A percentile compares a stretch with the other conserved stretches of the same genome.
phyloP scores from a whole-genome alignment of 257 asterid species.

The Solanum virginianum region DNA sequence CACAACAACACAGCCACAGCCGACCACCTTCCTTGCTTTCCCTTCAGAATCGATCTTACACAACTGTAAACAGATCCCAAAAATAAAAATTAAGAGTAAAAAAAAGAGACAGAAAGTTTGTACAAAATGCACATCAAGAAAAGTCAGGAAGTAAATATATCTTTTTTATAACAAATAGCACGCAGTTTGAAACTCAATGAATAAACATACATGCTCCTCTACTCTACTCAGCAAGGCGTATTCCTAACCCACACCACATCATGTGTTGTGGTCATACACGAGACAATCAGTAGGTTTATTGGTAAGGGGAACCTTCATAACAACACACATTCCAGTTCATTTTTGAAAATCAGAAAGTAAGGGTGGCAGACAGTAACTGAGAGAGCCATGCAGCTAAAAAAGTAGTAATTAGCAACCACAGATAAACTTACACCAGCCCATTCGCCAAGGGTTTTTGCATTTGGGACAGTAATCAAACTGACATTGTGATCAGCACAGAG shows the following conservation, averaged over 20 bases:
- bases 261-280: not conserved
- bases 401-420: not conserved
- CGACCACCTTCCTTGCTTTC: slow-evolving; percentile 67
- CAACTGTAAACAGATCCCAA: slow-evolving; percentile 19
- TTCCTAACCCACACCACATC: not conserved
- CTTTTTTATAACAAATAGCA: not conserved
- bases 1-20: slow-evolving; percentile 58
- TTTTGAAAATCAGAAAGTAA: not conserved
- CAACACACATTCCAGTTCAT: not conserved
- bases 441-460: slow-evolving; percentile 67
- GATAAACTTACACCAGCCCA: slow-evolving; percentile 61
- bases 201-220: not conserved
- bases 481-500: slow-evolving; percentile 68
- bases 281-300: not conserved
- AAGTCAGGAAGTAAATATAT: not conserved
- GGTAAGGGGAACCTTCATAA: not conserved
- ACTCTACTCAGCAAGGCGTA: not conserved
- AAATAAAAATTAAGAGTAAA: not conserved
- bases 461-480: slow-evolving; percentile 48
- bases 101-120: not conserved
- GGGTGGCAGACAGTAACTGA: not conserved
- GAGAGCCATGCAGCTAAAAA: not conserved
- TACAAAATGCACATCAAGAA: not conserved
- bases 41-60: slow-evolving; percentile 78
- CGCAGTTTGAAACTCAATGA: not conserved